A percentile compares a stretch with the other conserved stretches of the same genome.
These are phyloP conservation scores for Geotrichum europaeum DNA, from an alignment of 1,139 yeast species.

Conservation along the genomic window DNA sequence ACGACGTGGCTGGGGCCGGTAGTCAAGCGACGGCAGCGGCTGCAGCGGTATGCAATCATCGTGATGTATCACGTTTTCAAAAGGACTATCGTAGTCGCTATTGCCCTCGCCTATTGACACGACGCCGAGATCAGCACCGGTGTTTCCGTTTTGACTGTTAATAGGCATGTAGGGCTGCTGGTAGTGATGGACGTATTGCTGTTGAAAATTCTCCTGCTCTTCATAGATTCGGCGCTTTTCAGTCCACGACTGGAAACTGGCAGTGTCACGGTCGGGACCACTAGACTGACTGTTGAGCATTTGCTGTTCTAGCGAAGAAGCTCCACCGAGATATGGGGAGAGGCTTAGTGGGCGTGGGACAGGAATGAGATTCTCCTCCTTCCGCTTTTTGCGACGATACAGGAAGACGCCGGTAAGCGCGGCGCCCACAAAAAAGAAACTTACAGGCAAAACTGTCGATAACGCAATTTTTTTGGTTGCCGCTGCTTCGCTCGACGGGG, in stretches of 20 bases:
- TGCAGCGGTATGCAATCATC: constrained; percentile 3
- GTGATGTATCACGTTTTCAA: constrained; percentile 2
- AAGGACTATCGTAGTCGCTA: constrained; percentile 14
- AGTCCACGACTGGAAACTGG: constrained; percentile 30
- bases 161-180: constrained; percentile 13
- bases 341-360: constrained; percentile 11
- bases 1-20: constrained; percentile 2
- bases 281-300: constrained; percentile 6
- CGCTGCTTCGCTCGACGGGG: constrained; percentile 1
- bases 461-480: constrained; percentile 31
- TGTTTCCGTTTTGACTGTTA: background rate
- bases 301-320: constrained; percentile 2
- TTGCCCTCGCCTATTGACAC: constrained; percentile 13
- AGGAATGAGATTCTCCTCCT: constrained; percentile 9
- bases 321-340: constrained; percentile 15
- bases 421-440: constrained; percentile 22
- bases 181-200: constrained; percentile 1
- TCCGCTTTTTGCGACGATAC: constrained; percentile 12
- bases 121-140: constrained; percentile 9
- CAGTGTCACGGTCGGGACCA: constrained; percentile 21
- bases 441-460: constrained; percentile 34
- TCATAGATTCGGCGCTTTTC: constrained; percentile 28
- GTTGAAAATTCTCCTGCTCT: constrained; percentile 14
- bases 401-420: constrained; percentile 25
- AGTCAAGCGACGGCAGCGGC: background rate